These are phyloP conservation scores for Arthrobotrys conoides DNA, from an alignment of 2,329 filamentous ascomycete genomes.

Conservation along the genomic window DNA sequence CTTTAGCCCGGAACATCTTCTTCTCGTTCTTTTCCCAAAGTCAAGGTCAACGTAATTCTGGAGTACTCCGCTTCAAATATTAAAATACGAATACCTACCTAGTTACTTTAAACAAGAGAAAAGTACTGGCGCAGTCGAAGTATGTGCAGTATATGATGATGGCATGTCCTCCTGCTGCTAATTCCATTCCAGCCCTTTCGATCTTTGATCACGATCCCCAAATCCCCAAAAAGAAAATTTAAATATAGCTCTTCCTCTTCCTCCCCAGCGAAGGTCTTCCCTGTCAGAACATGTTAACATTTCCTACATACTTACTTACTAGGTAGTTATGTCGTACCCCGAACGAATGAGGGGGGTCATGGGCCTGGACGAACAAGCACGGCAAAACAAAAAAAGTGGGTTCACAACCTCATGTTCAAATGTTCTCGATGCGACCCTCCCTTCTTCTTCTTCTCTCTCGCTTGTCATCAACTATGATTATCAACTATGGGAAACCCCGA, in stretches of 20 bases:
- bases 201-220: neutral
- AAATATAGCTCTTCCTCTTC: neutral
- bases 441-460: constrained; percentile 7
- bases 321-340: too few species aligned
- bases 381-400: neutral
- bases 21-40: neutral
- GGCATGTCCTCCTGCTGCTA: neutral
- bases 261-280: neutral
- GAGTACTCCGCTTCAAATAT: neutral
- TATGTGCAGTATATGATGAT: neutral
- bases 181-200: neutral
- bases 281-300: neutral
- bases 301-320: too few species aligned
- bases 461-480: neutral
- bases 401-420: constrained; percentile 8
- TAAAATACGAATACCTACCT: neutral
- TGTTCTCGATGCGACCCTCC: constrained; percentile 45
- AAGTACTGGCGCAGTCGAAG: neutral
- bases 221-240: neutral
- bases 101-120: neutral
- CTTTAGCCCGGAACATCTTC: neutral
- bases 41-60: neutral
- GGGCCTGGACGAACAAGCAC: neutral
- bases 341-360: neutral
- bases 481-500: neutral